These are phyloP conservation scores for Taphrina wiesneri DNA, from an alignment of 1,139 yeast genomes.

Conservation along the genomic window DNA sequence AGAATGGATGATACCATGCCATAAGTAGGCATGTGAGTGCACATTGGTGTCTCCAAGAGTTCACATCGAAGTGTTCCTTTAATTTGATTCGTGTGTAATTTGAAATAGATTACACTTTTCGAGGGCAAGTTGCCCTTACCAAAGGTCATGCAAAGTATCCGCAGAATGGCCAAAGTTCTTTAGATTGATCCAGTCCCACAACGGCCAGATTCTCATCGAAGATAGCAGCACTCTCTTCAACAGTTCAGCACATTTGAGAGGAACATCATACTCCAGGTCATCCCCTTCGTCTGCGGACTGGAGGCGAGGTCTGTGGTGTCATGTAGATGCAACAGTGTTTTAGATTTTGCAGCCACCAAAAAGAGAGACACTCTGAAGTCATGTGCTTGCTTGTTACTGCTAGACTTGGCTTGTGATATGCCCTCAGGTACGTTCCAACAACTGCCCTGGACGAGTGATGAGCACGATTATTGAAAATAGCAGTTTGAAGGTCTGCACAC, in stretches of 20 bases:
- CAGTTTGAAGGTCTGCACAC: neutral
- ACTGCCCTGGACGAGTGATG: neutral
- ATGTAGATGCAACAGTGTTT: too few species aligned
- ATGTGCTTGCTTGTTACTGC: neutral
- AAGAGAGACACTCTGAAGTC: neutral
- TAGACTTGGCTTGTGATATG: neutral
- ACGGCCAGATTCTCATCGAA: too few species aligned
- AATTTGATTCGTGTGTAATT: neutral
- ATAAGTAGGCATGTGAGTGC: neutral
- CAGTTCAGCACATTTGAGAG: too few species aligned
- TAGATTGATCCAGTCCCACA: too few species aligned
- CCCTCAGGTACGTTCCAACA: neutral
- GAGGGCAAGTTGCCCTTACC: neutral
- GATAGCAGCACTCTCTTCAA: too few species aligned
- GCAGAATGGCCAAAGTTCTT: too few species aligned
- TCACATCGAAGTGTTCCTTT: neutral
- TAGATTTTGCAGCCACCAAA: too few species aligned
- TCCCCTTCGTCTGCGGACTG: too few species aligned
- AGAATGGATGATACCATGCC: neutral
- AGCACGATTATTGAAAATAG: neutral
- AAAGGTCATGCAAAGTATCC: too few species aligned
- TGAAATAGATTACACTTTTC: neutral
- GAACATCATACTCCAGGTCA: too few species aligned
- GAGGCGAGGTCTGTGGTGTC: too few species aligned
- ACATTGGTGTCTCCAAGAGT: neutral